Evolutionary conservation across 768 basidiomycete species (phyloP), one percentile per base, ranked within the genome.

Genomic region (Flagelloscypha sp.): DNA sequence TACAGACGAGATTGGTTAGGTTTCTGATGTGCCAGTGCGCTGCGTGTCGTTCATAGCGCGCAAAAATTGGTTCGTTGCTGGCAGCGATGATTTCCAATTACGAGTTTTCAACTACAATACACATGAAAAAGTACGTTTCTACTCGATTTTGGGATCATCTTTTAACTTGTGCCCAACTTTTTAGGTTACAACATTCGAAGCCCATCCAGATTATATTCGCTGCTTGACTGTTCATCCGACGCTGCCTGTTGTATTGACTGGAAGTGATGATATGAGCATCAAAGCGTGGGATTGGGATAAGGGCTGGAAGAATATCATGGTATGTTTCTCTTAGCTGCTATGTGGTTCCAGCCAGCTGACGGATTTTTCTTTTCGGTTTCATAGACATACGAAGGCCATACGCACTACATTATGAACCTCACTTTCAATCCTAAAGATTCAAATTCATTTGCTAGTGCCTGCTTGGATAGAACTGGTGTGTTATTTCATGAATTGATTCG

Each of bases 211-310:
- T 59, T 99, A 99, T 51, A 98, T 99, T 48, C 72, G 94, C 58
- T 95, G 93, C 61, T 67, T 99, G 36, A 87, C 89, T 0, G 94
- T 98, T 1, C 95, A 99, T 49, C 95, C 95, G 5, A 84, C 87
- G 1, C 74, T 87, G 40, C 79, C 79, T 58, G 79, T 99, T 41
- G 85, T 98, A 7, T 65, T 99, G 24, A 99, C 94, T 0, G 95
- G 94, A 16, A 87, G 85, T 50, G 95, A 99, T 54, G 95, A 99
- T 58, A 95, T 98, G 93, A 90, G 92, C 20, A 92, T 99, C 68
- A 95, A 94, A 61, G 89, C 90, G 40, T 99, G 95, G 95, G 90
- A 99, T 56, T 98, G 95, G 95, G 95, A 99, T 45, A 94, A 98
- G 65, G 80, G 82, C 35, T 98, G 95, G 95, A 84, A 92, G 57